phyloP scores from a whole-genome alignment of 768 basidiomycete genomes.

The Imleria badia region DNA sequence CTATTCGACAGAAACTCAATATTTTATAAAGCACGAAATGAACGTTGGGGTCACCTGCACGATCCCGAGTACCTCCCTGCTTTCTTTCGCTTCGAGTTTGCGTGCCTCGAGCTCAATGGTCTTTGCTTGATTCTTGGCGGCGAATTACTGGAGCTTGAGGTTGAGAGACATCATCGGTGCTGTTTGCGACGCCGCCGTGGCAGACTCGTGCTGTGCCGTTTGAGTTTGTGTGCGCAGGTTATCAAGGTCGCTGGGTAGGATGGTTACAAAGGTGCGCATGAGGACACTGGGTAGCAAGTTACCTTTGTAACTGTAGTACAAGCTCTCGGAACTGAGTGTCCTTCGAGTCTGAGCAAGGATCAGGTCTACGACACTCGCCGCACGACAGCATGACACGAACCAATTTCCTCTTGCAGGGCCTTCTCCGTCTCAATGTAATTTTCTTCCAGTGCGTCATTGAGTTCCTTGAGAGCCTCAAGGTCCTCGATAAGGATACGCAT shows the following conservation, averaged over 20 bases:
- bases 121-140: constrained; percentile 86
- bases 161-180: constrained; percentile 95
- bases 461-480: constrained; percentile 91
- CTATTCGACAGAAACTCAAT: constrained; percentile 35
- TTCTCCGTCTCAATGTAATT: constrained; percentile 94
- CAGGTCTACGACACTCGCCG: background rate
- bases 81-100: constrained; percentile 81
- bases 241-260: constrained; percentile 74
- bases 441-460: constrained; percentile 96
- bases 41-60: constrained; percentile 56
- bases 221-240: constrained; percentile 82
- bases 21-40: background rate
- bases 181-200: constrained; percentile 80
- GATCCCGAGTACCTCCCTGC: constrained; percentile 75
- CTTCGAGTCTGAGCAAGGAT: constrained; percentile 54
- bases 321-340: constrained; percentile 92
- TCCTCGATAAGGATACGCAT: constrained; percentile 97
- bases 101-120: constrained; percentile 87
- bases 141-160: constrained; percentile 89
- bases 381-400: constrained; percentile 41
- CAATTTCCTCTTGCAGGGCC: constrained; percentile 83
- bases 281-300: constrained; percentile 8
- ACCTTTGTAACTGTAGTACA: constrained; percentile 83
- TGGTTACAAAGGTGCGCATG: constrained; percentile 9
- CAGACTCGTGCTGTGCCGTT: constrained; percentile 79